Evolutionary conservation across 495 filamentous ascomycete genomes (phyloP).

Genomic region (Daldinia bambusicola): DNA sequence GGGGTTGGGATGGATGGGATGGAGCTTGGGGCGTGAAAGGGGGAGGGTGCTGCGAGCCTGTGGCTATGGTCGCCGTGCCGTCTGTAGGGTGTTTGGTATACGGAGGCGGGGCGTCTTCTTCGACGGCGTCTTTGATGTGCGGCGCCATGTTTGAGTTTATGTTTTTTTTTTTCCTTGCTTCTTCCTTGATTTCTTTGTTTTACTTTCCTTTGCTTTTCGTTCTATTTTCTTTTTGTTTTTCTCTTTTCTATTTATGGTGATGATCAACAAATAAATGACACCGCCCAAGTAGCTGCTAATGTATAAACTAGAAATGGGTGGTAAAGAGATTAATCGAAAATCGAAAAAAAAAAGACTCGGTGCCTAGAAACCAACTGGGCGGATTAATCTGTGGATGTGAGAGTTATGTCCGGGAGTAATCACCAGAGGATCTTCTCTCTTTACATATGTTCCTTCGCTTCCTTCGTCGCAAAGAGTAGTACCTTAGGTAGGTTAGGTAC

Average conservation of each 20-base stretch:
- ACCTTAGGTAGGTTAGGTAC: too few relatives aligned
- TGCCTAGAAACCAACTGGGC: neutral
- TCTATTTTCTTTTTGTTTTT: too few relatives aligned
- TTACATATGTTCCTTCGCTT: too few relatives aligned
- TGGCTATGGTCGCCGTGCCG: neutral
- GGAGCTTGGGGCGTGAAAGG: neutral
- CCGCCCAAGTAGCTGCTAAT: neutral
- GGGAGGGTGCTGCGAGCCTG: neutral
- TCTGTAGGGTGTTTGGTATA: neutral
- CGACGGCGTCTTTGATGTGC: neutral
- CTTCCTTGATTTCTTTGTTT: too few relatives aligned
- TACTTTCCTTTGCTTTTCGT: too few relatives aligned
- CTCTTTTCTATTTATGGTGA: neutral
- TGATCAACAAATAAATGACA: neutral
- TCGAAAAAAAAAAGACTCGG: neutral
- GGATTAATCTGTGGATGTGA: neutral
- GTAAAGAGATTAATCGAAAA: neutral
- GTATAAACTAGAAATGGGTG: neutral
- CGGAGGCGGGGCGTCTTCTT: constrained; percentile 4
- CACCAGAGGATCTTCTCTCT: too few relatives aligned
- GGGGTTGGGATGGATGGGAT: too few relatives aligned
- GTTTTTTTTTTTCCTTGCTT: too few relatives aligned
- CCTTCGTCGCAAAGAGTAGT: too few relatives aligned
- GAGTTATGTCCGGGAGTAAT: too few relatives aligned
- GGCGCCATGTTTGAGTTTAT: neutral